These are phyloP conservation scores for Oryza nivara DNA, from an alignment of 176 grass and related monocot species.

Conservation along the genomic window DNA sequence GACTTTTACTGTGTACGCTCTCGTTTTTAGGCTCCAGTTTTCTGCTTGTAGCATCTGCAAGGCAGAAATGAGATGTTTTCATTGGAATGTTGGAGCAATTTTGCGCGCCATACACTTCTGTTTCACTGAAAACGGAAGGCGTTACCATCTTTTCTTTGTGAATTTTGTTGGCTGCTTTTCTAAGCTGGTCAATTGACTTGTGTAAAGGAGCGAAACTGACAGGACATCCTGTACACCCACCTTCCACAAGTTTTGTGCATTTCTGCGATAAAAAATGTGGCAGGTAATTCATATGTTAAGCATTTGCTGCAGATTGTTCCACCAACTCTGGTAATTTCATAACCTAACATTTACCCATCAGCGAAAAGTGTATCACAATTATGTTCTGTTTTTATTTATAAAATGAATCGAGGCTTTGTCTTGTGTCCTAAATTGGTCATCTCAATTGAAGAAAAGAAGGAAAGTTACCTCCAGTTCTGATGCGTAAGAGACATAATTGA, in stretches of 20 bases:
- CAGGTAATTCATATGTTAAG: constrained; percentile 1
- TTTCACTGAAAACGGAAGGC: background rate
- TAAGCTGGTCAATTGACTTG: constrained; percentile 69
- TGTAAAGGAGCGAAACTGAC: constrained; percentile 74
- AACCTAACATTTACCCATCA: background rate
- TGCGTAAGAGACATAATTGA: constrained; percentile 70
- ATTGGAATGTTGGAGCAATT: background rate
- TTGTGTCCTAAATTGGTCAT: background rate
- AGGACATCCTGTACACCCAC: constrained; percentile 47
- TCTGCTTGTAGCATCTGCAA: constrained; percentile 61
- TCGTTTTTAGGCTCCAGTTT: constrained; percentile 44
- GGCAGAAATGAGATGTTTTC: constrained; percentile 1
- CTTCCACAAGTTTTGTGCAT: constrained; percentile 46
- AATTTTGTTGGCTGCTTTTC: constrained; percentile 61
- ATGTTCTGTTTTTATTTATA: background rate
- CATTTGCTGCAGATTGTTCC: constrained; percentile 1
- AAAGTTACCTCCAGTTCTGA: constrained; percentile 52
- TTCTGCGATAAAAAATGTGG: constrained; percentile 42
- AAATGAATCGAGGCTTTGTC: background rate
- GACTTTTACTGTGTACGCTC: constrained; percentile 57
- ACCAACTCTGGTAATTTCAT: background rate
- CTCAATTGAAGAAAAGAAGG: constrained; percentile 6
- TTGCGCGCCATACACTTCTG: background rate
- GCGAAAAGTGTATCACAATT: background rate
- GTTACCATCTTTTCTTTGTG: constrained; percentile 61